Evolutionary conservation across 1,284 basidiomycete species (phyloP), one percentile per base, ranked within the genome.

Genomic region (Pseudozyma tsukubaensis): DNA sequence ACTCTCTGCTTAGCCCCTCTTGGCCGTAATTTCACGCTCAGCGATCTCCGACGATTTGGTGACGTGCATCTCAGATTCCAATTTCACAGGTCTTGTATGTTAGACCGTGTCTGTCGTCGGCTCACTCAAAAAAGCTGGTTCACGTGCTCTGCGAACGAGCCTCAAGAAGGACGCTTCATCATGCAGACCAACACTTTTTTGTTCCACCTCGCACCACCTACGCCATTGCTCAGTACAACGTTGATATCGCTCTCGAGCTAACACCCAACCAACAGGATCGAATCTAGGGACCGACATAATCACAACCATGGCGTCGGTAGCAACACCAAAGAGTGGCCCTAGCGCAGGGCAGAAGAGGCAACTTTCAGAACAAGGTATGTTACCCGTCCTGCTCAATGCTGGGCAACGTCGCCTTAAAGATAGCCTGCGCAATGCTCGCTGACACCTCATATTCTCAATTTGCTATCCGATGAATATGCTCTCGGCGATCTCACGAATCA

Each of bases 281-380:
- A 10, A 49, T 11, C 35, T 21, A 45, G 8, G 24, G 10, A 18
- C 2, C 18, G 24, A 35, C 19, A 49, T 13, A 34, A 61, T 50
- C 21, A 68, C 73, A 52, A 53, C 71, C 24, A 29, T 29, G 24
- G 24, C 24, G 24, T 29, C 24, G 24, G 24, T 29, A 50, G 50
- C 71, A 44, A 55, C 53, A 56, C 69, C 69, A 34, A 63, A 68
- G 36, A 6, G 59, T 6, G 54, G 60, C 12, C n/a, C 55, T 16
- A 53, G 59, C 8, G 52, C 61, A 12, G 68, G 32, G 10, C 64
- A 70, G 45, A 64, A 67, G 56, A 65, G 58, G 34, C 70, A 73
- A 24, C 57, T 74, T 3, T 56, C 66, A n/a, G 70, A 72, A 36
- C 74, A 72, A 65, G 70, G 70, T 72, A 37, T 0, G 59, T 57